These are phyloP conservation scores for Vanrija humicola DNA, from an alignment of 1,284 basidiomycete species.

Conservation along the genomic window DNA sequence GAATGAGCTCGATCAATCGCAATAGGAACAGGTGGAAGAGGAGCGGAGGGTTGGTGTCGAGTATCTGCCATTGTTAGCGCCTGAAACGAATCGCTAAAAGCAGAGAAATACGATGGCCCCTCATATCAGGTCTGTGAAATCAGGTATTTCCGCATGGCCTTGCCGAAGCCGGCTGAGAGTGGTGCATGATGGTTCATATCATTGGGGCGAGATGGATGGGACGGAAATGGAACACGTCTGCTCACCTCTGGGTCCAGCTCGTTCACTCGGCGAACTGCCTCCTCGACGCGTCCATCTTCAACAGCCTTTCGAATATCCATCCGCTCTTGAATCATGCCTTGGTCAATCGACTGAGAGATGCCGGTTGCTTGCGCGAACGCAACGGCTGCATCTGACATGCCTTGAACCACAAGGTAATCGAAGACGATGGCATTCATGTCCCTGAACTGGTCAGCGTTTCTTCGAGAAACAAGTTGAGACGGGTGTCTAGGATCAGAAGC, in stretches of 20 bases:
- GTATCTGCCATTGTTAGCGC: conserved; percentile 60
- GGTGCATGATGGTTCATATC: conserved; percentile 97
- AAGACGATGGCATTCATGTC: conserved; percentile 94
- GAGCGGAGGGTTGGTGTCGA: conserved; percentile 84
- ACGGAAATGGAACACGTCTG: conserved; percentile 21
- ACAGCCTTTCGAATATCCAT: conserved; percentile 92
- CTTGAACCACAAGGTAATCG: conserved; percentile 97
- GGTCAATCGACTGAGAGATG: conserved; percentile 64
- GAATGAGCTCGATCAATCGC: conserved; percentile 90
- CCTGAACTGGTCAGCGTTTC: conserved; percentile 50
- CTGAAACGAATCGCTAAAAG: conserved; percentile 13
- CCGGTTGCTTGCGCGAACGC: conserved; percentile 87
- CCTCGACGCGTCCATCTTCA: conserved; percentile 89
- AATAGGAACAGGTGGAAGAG: conserved; percentile 93
- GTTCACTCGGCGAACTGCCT: conserved; percentile 88
- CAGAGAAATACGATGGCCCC: conserved; percentile 21
- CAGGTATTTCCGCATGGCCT: conserved; percentile 49
- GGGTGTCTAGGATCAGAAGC: conserved; percentile 47
- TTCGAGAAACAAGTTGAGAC: neutral
- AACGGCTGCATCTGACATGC: conserved; percentile 92
- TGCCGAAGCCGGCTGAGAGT: conserved; percentile 71
- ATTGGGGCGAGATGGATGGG: conserved; percentile 45
- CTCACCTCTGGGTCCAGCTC: conserved; percentile 95
- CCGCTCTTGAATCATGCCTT: conserved; percentile 85
- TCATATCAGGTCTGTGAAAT: conserved; percentile 52